A percentile compares a stretch with the other conserved stretches of the same genome.
Evolutionary conservation across 352 stramenopile species (phyloP).

Genomic region (Pelagophyceae sp.): DNA sequence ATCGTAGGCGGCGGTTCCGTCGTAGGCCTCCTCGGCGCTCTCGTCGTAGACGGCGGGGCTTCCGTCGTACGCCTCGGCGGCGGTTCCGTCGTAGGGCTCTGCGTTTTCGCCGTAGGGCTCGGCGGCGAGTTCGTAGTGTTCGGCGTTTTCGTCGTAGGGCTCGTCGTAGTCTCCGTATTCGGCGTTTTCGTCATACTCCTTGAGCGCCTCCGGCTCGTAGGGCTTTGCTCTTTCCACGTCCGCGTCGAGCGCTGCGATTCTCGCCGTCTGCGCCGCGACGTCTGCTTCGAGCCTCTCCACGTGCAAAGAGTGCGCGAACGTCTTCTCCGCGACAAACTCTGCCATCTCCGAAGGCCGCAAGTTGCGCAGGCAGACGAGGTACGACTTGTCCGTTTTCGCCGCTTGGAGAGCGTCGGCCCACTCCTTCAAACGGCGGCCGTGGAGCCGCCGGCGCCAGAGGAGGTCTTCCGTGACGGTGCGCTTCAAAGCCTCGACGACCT

Average conservation of each 20-base stretch:
- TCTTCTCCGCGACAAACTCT: neutral
- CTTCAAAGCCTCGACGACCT: neutral
- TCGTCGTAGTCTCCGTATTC: neutral
- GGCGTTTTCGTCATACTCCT: neutral
- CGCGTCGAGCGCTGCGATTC: neutral
- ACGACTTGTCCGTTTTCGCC: neutral
- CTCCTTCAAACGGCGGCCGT: neutral
- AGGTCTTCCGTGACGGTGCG: neutral
- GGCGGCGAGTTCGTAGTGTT: neutral
- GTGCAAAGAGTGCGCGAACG: neutral
- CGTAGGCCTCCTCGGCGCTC: no score
- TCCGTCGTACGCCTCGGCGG: no score
- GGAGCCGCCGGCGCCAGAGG: neutral
- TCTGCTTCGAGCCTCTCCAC: neutral
- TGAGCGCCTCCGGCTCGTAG: neutral
- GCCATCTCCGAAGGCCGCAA: neutral
- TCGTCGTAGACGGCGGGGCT: no score
- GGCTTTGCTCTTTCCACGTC: no score
- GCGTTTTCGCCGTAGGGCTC: neutral
- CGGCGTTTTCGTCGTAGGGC: neutral
- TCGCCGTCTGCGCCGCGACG: neutral
- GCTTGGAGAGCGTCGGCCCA: neutral
- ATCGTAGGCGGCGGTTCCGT: no score
- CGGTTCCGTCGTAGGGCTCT: no score
- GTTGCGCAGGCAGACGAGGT: neutral